These are phyloP conservation scores for Leccinum fallax DNA, from an alignment of 1,284 basidiomycete genomes.

Conservation along the genomic window DNA sequence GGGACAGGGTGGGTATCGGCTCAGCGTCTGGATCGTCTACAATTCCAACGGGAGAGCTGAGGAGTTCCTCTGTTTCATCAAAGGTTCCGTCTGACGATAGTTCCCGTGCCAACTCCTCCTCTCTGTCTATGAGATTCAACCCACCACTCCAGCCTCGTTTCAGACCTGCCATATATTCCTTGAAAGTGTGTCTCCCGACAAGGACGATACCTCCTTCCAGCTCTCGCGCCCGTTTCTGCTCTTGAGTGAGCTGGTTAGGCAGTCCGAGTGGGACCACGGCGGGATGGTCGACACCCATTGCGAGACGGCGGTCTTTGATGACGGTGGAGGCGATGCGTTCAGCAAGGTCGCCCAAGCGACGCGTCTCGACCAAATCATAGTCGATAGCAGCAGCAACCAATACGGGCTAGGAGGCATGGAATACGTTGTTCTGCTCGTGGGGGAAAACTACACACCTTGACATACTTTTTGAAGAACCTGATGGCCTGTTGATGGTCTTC, in stretches of 20 bases:
- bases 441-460: slow-evolving; percentile 71
- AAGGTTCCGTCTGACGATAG: slow-evolving; percentile 79
- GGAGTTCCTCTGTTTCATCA: slow-evolving; percentile 57
- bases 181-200: slow-evolving; percentile 90
- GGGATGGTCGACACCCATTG: slow-evolving; percentile 62
- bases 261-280: slow-evolving; percentile 47
- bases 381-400: slow-evolving; percentile 94
- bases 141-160: slow-evolving; percentile 84
- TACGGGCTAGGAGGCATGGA: slow-evolving; percentile 65
- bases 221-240: slow-evolving; percentile 61
- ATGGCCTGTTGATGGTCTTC: slow-evolving; percentile 87
- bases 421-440: slow-evolving; percentile 6
- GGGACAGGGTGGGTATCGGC: slow-evolving; percentile 44
- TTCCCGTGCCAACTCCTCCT: slow-evolving; percentile 72
- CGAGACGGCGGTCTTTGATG: slow-evolving; percentile 63
- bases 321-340: slow-evolving; percentile 75
- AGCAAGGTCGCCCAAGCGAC: slow-evolving; percentile 84
- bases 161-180: slow-evolving; percentile 92
- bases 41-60: slow-evolving; percentile 27
- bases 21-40: slow-evolving; percentile 37
- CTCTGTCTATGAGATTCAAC: slow-evolving; percentile 69
- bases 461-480: slow-evolving; percentile 92
- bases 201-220: slow-evolving; percentile 85
- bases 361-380: slow-evolving; percentile 83
- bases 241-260: slow-evolving; percentile 59